phyloP scores from a whole-genome alignment of 257 asterid genomes.

The Petrea volubilis region DNA sequence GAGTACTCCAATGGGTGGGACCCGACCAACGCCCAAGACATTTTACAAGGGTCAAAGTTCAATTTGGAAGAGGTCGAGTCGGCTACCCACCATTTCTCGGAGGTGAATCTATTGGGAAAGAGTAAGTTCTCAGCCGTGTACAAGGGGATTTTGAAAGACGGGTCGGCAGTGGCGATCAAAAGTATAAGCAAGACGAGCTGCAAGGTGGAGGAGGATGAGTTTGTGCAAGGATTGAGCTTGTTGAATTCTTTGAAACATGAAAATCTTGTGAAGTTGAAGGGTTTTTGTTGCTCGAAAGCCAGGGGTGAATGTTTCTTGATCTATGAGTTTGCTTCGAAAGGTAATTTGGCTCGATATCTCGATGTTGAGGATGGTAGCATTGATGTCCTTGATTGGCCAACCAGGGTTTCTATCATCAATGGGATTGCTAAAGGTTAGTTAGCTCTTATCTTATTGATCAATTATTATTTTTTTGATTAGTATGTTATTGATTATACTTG shows the following conservation, averaged over 20 bases:
- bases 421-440: conserved; percentile 89
- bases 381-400: conserved; percentile 73
- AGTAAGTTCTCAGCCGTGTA: conserved; percentile 78
- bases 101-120: conserved; percentile 70
- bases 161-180: conserved; percentile 72
- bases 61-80: conserved; percentile 90
- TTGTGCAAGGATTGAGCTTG: conserved; percentile 76
- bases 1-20: conserved; percentile 58
- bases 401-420: conserved; percentile 65
- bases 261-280: conserved; percentile 72
- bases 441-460: not conserved
- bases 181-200: conserved; percentile 74
- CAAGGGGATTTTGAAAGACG: conserved; percentile 80
- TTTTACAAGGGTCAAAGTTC: conserved; percentile 49
- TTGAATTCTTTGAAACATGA: conserved; percentile 68
- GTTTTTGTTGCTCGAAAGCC: conserved; percentile 86
- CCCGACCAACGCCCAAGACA: conserved; percentile 33
- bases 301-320: conserved; percentile 86
- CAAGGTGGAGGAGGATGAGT: conserved; percentile 74
- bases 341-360: conserved; percentile 64
- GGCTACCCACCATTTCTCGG: conserved; percentile 93
- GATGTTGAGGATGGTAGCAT: conserved; percentile 46
- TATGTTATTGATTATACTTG: too few species aligned
- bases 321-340: conserved; percentile 70
- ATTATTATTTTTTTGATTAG: not conserved